Percentiles rank a stretch among this genome's conserved stretches.
These are phyloP conservation scores for Suhomyces guaymorum DNA, from an alignment of 1,139 yeast genomes.

Conservation along the genomic window DNA sequence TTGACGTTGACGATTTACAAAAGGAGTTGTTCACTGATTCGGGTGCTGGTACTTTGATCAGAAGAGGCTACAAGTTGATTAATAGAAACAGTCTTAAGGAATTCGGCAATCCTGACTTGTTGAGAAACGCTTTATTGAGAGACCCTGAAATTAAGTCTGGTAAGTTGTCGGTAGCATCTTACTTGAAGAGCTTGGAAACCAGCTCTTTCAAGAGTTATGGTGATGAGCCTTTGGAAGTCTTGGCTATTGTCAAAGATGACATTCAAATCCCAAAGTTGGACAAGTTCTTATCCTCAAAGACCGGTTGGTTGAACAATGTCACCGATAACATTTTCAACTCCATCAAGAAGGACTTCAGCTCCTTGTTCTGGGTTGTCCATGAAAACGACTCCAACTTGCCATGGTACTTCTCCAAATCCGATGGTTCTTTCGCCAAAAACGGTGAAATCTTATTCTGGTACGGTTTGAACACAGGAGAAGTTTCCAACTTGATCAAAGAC, in stretches of 20 bases:
- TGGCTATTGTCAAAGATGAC: constrained; percentile 71
- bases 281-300: constrained; percentile 81
- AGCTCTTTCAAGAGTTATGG: constrained; percentile 77
- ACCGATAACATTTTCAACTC: constrained; percentile 92
- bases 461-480: constrained; percentile 71
- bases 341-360: constrained; percentile 68
- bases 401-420: constrained; percentile 92
- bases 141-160: constrained; percentile 76
- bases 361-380: constrained; percentile 84
- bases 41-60: constrained; percentile 97
- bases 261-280: constrained; percentile 70
- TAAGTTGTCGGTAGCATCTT: constrained; percentile 75
- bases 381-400: constrained; percentile 89
- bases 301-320: constrained; percentile 97
- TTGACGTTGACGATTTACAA: constrained; percentile 91
- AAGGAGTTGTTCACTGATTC: constrained; percentile 97
- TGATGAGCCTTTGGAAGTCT: constrained; percentile 93
- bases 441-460: constrained; percentile 95
- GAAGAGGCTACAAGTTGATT: constrained; percentile 91
- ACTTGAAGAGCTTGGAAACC: constrained; percentile 69
- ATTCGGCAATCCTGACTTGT: constrained; percentile 73
- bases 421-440: constrained; percentile 88
- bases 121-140: constrained; percentile 73
- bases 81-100: constrained; percentile 69
- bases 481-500: constrained; percentile 62